Base-by-base conservation (phyloP, 1,284 basidiomycete genomes). In the Inonotus hispidus region DNA sequence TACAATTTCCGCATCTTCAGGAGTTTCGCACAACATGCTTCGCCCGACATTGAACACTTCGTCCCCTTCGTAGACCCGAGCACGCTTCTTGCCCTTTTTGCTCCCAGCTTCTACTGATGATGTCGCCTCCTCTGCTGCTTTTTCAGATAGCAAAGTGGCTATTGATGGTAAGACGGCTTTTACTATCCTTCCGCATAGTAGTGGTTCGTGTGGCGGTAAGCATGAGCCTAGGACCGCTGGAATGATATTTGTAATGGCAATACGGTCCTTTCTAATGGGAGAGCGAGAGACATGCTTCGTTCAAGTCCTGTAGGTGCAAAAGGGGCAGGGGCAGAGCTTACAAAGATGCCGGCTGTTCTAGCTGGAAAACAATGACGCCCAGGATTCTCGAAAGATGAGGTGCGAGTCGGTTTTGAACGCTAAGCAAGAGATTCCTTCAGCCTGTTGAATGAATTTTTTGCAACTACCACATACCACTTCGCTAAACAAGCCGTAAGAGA, bases 11-110 rank as follows among this genome's bases (percentile, higher is more conserved):
- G 79, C 81, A 27, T 88, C 87, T 23, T 76, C 75, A 3, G 64
- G 60, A 0, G 77, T 79, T 0, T 79, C 69, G 64, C 81, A 85
- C 35, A 84, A 69, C 2, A 81, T 74, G 29, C 76, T 73, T 43
- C 79, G 75, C 0, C 80, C 75, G 3, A 76, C 70, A 57, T 82
- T 85, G 69, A 95, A 85, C 8, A 91, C 74, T 66, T 90, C 89
- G 65, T 93, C 92, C 27, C 87, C 90, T 69, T 91, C 90, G 56
- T 85, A 91, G 5, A 82, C 87, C 37, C 87, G 80, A 19, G 82
- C 80, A 45, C 89, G 79, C 71, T 92, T 95, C 74, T 89, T 94
- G 53, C 84, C 82, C 67, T 85, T 85, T 68, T 78, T 85, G 7
- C 72, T 76, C 59, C 75, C 79, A 64, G 66, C 56, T 1, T 67